Evolutionary conservation across 306 rosid genomes (phyloP), one percentile per base, ranked within the genome.

Genomic region (Lotus japonicus): DNA sequence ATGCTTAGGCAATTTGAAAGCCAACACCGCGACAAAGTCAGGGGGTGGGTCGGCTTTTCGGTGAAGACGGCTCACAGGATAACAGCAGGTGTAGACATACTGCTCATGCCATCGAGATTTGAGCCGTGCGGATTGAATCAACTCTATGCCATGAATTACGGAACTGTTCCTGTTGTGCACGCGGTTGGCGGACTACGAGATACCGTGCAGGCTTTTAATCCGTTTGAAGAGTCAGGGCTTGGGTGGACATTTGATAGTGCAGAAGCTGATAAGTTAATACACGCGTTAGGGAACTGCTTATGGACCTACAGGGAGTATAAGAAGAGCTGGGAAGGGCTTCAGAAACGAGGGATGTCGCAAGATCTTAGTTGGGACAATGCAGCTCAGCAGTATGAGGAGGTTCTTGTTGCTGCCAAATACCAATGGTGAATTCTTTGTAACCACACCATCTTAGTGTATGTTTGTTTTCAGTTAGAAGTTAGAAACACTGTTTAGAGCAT

Each of bases 111-210:
- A 0, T 94, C 99, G 21, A 86, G 97, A 68, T 94, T 94, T 14
- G 99, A 94, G 77, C 99, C 99, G 2, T 94, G 99, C 35, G 99
- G 99, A 15, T 66, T 94, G 77, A 94, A 94, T 78, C 99, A 94
- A 77, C 90, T 94, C 14, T 90, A 94, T 59, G 97, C 99, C 4
- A 94, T 94, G 99, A 88, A 18, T 57, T 94, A 90, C 0, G 97
- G 99, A 62, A 94, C 99, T 0, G 33, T 90, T 64, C 99, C 99
- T 6, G 96, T 90, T 6, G 99, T 94, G n/a, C 99, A 94, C 33
- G 89, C 86, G 0, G 99, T 94, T 7, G 99, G 99, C 11, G 99
- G 99, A 61, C 83, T 94, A 41, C 84, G 81, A 68, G 99, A 94
- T 65, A 94, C 99, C 0, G 97, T 94, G 67, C 75, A 72, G 59